Percentiles rank a stretch among this genome's conserved stretches.
Evolutionary conservation across 2,329 filamentous ascomycete species (phyloP).

Genomic region (Grosmannia serpens): DNA sequence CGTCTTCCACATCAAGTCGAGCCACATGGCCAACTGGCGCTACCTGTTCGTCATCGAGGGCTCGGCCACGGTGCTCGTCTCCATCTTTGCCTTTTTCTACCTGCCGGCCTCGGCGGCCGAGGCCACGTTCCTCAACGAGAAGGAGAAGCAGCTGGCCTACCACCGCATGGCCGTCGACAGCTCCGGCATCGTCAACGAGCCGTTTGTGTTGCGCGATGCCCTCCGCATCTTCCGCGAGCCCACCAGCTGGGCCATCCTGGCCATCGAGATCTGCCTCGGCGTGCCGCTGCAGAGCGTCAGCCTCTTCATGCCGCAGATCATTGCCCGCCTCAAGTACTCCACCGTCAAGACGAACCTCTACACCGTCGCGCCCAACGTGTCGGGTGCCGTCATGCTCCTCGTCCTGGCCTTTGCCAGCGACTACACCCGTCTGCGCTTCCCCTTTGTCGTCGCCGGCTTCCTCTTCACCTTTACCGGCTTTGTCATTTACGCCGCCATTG

Average conservation of each 20-base stretch:
- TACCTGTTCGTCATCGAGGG: conserved; percentile 45
- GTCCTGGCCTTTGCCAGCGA: conserved; percentile 63
- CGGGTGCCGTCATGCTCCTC: conserved; percentile 60
- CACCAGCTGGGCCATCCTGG: conserved; percentile 35
- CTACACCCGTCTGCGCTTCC: conserved; percentile 52
- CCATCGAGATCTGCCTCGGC: conserved; percentile 47
- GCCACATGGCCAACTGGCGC: conserved; percentile 29
- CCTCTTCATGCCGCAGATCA: conserved; percentile 14
- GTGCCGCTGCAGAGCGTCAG: conserved; percentile 43
- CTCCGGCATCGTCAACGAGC: conserved; percentile 47
- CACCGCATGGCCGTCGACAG: conserved; percentile 67
- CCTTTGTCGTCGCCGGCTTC: conserved; percentile 65
- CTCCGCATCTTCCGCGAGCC: conserved; percentile 40
- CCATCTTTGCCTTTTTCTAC: conserved; percentile 56
- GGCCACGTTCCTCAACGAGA: conserved; percentile 48
- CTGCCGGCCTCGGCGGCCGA: conserved; percentile 53
- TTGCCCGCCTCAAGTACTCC: conserved; percentile 11
- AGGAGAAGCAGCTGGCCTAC: conserved; percentile 57
- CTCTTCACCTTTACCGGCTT: conserved; percentile 65
- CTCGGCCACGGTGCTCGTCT: conserved; percentile 45
- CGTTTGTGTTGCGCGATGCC: conserved; percentile 38
- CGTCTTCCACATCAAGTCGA: conserved; percentile 33
- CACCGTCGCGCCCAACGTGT: conserved; percentile 70
- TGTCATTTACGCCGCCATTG: conserved; percentile 59
- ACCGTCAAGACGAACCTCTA: conserved; percentile 61